A percentile compares a stretch with the other conserved stretches of the same genome.
Conservation (phyloP, 345 rosid genomes). For the Psidium guajava region DNA sequence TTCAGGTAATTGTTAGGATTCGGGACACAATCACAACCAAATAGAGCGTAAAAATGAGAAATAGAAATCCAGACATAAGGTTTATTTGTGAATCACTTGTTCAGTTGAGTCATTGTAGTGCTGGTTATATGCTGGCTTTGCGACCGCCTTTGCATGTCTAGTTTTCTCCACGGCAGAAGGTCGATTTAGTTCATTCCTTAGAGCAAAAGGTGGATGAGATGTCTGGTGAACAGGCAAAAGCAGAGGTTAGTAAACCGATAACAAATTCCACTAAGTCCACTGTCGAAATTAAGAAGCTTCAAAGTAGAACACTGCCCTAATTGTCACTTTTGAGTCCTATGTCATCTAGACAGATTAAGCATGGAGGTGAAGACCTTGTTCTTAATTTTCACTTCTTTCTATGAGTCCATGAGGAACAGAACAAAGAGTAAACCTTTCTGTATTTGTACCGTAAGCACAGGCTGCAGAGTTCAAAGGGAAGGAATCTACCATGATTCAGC, state of each 20-base stretch:
- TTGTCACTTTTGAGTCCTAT: background rate
- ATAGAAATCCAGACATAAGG: too few relatives aligned
- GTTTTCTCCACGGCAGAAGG: too few relatives aligned
- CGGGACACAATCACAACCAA: too few relatives aligned
- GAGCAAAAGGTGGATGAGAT: too few relatives aligned
- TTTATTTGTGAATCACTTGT: background rate
- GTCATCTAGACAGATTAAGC: background rate
- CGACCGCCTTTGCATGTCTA: too few relatives aligned
- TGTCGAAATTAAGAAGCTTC: background rate
- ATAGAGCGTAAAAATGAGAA: too few relatives aligned
- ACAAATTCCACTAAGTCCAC: background rate
- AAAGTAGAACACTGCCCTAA: background rate
- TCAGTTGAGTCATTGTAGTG: background rate
- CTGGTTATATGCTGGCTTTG: background rate
- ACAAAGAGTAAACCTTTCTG: background rate
- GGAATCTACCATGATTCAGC: too few relatives aligned
- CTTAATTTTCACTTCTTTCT: background rate
- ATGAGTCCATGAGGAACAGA: background rate
- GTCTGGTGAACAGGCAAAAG: too few relatives aligned
- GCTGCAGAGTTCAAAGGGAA: background rate
- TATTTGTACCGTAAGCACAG: background rate
- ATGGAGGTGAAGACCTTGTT: background rate
- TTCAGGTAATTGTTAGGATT: background rate
- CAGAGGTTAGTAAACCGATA: background rate
- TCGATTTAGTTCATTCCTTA: too few relatives aligned